Base-by-base conservation (phyloP, 139 green algal genomes). In the Coccomyxa sp. region DNA sequence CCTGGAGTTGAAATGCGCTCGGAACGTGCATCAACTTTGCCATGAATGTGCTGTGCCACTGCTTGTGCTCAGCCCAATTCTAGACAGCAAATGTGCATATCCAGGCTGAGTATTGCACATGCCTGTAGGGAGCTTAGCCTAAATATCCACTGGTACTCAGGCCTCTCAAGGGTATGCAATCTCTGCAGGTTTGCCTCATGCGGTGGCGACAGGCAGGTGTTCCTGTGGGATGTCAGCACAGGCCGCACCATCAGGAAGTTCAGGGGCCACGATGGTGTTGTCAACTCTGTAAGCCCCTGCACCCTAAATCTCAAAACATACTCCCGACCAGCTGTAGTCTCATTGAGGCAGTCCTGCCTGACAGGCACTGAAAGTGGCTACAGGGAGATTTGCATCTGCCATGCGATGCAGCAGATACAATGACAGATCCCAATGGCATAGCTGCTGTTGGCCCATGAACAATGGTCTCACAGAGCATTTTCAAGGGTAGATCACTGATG, bases 211-310 rank as follows among this genome's bases (percentile, higher is more conserved):
- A 78, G 81, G 16, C 77, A 94, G 77, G 82, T 98, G 7, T 96
- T 98, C 79, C 75, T 95, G 33, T 98, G 95, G 95, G 96, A 99
- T 77, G 96, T 99, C 1, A 79, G 85, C 6, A 89, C 88, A 16
- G 96, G 90, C 16, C 79, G 78, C 12, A 91, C 94, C 71, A 89
- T 99, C 7, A 86, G 96, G 10, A 93, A 93, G 77, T 95, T 98
- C 73, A 74, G 82, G 18, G 96, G 96, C 0, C 96, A 99, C 79
- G 95, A 98, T 50, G 87, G 81, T 14, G 82, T 83, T 38, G 81
- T 95, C 54, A 97, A 97, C 76, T 83, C 92, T 36, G 91, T 97
- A 55, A 78, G 77, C 27, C 50, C 50, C 50, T 64, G 50, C 50
- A 64, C 50, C 5, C 27, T 64, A 7, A 10, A 64, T 64, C 50